Evolutionary conservation across 768 basidiomycete species (phyloP).

Genomic region (Pleurotus tuber-regium): DNA sequence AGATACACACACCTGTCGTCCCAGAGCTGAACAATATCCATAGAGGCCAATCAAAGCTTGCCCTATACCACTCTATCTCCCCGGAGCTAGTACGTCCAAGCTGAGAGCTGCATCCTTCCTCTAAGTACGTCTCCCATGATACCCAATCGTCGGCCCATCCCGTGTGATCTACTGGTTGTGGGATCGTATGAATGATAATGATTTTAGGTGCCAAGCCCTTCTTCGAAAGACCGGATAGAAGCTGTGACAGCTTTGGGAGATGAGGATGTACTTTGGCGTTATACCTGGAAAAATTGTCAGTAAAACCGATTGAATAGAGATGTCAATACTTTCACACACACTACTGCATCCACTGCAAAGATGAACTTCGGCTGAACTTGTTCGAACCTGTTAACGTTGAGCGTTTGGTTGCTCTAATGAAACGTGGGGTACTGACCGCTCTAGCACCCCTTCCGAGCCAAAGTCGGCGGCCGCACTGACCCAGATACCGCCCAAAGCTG

Average conservation of each 20-base stretch:
- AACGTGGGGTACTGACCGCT: conserved; percentile 44
- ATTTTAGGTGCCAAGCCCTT: conserved; percentile 43
- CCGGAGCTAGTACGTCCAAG: conserved; percentile 50
- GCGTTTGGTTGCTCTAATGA: too few relatives aligned
- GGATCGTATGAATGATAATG: conserved; percentile 53
- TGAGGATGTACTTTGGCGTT: conserved; percentile 71
- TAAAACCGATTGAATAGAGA: conserved; percentile 10
- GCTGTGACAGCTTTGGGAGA: conserved; percentile 55
- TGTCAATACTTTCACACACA: conserved; percentile 37
- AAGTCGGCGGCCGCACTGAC: conserved; percentile 82
- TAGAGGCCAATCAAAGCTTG: conserved; percentile 72
- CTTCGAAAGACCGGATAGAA: conserved; percentile 50
- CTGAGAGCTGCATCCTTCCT: conserved; percentile 39
- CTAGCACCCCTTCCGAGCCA: conserved; percentile 73
- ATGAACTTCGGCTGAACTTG: conserved; percentile 76
- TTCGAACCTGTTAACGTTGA: conserved; percentile 56
- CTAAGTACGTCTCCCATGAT: conserved; percentile 53
- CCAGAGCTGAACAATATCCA: conserved; percentile 88
- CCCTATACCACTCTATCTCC: conserved; percentile 62
- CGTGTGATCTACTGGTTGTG: conserved; percentile 27
- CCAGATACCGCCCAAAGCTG: conserved; percentile 67
- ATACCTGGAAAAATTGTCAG: conserved; percentile 42
- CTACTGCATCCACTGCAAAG: conserved; percentile 71
- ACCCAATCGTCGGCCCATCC: conserved; percentile 49
- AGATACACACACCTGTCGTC: conserved; percentile 57